Base-by-base conservation (phyloP, 768 basidiomycete genomes). In the Leucosporidium creatinivorum region DNA sequence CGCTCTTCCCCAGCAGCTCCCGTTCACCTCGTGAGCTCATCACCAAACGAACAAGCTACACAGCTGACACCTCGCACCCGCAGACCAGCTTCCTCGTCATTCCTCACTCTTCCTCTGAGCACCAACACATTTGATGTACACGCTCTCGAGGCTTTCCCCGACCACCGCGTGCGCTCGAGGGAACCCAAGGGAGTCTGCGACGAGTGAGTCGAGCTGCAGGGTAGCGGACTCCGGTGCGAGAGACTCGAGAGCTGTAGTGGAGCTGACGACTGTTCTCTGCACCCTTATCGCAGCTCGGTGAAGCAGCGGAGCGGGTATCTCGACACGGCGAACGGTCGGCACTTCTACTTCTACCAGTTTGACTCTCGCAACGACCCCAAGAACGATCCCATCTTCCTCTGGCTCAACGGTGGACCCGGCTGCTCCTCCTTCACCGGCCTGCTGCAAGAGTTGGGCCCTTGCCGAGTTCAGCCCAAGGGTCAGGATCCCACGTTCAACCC, bases 381-480 rank as follows among this genome's bases (percentile, higher is more conserved):
- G 61, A 81, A 85, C 61, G 91, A 89, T 7, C 93, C 93, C 8
- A 82, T 96, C 2, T 82, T 93, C 17, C 81, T 96, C 57, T 96
- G 28, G 65, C 57, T 65, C 30, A 69, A 68, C 64, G 61, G 67
- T 33, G 74, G 75, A 28, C 74, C 76, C 1, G 54, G 76, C n/a
- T 77, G 77, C 69, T 75, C 74, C 15, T 72, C 73, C 8, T 73
- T 73, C 44, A 88, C 89, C 0, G 93, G 93, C 17, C 83, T 96
- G 28, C 81, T 98, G 23, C 90, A 93, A 73, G 93, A 97, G 76
- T 85, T 94, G 25, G 94, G 94, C 0, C 93, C 94, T 0, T 97
- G 94, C 79, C 80, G 79, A 30, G 82, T 97, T 67, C 79, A 83
- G 23, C 79, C 89, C 50, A 81, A 85, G 1, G 91, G 91, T 39